These are phyloP conservation scores for Mucor circinelloides DNA, from an alignment of 371 early-diverging fungal genomes.

Conservation along the genomic window DNA sequence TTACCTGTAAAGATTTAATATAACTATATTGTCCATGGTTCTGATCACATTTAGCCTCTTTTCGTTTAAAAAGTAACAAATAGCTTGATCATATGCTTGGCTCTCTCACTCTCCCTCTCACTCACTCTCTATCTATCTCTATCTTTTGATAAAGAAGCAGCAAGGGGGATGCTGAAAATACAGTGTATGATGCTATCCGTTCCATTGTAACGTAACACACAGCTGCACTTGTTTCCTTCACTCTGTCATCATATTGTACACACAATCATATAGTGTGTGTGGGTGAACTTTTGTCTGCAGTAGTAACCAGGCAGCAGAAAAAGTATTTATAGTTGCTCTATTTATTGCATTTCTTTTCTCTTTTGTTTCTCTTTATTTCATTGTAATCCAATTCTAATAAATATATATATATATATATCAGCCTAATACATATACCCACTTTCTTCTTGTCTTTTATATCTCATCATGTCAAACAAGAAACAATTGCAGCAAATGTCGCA, in stretches of 20 bases:
- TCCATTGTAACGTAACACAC: background rate
- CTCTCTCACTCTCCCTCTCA: too few relatives aligned
- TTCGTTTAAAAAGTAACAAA: background rate
- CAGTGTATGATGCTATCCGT: background rate
- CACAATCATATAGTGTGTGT: background rate
- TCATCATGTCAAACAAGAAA: slow-evolving; percentile 12
- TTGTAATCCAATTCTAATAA: background rate
- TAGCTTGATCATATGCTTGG: too few relatives aligned
- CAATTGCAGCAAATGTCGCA: slow-evolving; percentile 22
- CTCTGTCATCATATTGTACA: background rate
- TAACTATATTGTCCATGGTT: background rate
- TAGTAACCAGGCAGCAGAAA: slow-evolving; percentile 1
- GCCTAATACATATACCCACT: background rate
- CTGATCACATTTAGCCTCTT: background rate
- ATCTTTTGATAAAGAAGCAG: background rate
- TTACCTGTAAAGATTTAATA: background rate
- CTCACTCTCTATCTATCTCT: background rate
- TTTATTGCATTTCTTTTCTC: background rate
- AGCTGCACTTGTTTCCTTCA: background rate
- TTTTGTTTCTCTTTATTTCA: background rate
- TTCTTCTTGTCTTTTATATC: background rate
- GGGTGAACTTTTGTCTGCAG: background rate
- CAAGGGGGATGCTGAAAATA: background rate
- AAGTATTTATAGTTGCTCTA: slow-evolving; percentile 10
- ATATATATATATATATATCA: background rate